A percentile compares a stretch with the other conserved stretches of the same genome.
Evolutionary conservation across 352 stramenopile species (phyloP).

Genomic region (Globisporangium apiculatum): DNA sequence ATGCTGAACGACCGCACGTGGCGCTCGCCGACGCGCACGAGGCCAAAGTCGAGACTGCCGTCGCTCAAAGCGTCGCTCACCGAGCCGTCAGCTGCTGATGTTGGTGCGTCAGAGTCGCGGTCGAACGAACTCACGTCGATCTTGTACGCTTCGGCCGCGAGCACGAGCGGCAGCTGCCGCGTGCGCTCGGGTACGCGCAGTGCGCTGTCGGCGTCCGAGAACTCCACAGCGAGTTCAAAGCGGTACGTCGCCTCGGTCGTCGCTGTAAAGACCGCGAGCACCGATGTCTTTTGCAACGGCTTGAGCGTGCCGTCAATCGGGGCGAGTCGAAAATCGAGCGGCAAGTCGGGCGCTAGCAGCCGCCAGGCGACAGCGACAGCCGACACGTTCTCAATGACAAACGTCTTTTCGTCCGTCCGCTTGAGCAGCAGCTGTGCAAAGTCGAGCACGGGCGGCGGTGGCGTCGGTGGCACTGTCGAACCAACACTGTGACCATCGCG

Average conservation of each 20-base stretch:
- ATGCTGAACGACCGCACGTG: conserved; percentile 77
- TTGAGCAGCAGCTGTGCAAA: conserved; percentile 91
- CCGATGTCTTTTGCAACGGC: conserved; percentile 45
- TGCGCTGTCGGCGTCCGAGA: conserved; percentile 73
- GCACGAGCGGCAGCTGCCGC: conserved; percentile 21
- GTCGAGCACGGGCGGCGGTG: conserved; percentile 47
- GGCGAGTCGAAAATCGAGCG: conserved; percentile 62
- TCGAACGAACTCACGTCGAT: conserved; percentile 88
- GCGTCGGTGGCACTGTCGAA: neutral
- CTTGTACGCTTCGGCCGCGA: conserved; percentile 88
- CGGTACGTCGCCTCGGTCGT: conserved; percentile 61
- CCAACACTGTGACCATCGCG: neutral
- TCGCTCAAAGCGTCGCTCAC: conserved; percentile 18
- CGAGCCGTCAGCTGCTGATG: conserved; percentile 1
- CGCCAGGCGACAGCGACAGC: conserved; percentile 74
- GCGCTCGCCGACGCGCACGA: conserved; percentile 89
- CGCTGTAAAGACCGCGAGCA: conserved; percentile 73
- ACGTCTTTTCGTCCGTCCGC: conserved; percentile 79
- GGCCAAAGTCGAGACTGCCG: conserved; percentile 87
- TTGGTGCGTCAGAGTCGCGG: conserved; percentile 12
- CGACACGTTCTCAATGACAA: conserved; percentile 83
- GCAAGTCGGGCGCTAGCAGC: conserved; percentile 24
- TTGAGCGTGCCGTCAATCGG: conserved; percentile 71
- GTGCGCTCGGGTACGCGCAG: conserved; percentile 33
- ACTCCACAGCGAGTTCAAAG: conserved; percentile 61